A percentile compares a stretch with the other conserved stretches of the same genome.
phyloP scores from a whole-genome alignment of 1,139 yeast species.

The Spathaspora sp. region DNA sequence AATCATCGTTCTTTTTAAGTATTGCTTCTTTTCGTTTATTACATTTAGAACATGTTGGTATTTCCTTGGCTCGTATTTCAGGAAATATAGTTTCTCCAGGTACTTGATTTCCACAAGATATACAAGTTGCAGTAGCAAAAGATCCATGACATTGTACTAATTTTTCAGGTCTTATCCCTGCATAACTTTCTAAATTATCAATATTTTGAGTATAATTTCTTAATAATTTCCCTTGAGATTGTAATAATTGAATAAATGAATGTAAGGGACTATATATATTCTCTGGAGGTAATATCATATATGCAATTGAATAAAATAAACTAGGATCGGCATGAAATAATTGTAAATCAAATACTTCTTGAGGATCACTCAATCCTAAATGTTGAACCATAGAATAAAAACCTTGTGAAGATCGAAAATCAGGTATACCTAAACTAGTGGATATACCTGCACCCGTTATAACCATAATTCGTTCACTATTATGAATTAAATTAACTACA shows the following conservation, averaged over 20 bases:
- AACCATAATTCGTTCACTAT: conserved; percentile 66
- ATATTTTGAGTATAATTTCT: conserved; percentile 94
- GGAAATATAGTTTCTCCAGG: conserved; percentile 68
- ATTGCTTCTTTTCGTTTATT: conserved; percentile 38
- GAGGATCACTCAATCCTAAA: conserved; percentile 84
- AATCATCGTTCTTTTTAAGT: conserved; percentile 28
- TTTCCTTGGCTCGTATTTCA: conserved; percentile 56
- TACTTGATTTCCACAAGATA: conserved; percentile 69
- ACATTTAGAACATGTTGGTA: conserved; percentile 78
- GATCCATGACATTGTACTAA: conserved; percentile 96
- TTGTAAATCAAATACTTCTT: conserved; percentile 84
- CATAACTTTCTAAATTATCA: conserved; percentile 85
- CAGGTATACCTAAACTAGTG: conserved; percentile 91
- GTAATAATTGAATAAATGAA: conserved; percentile 71
- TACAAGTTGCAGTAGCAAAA: conserved; percentile 87
- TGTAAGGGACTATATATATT: conserved; percentile 81
- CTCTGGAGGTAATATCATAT: conserved; percentile 81
- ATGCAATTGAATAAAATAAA: conserved; percentile 84
- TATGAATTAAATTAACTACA: conserved; percentile 51
- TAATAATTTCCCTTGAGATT: conserved; percentile 75
- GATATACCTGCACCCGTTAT: conserved; percentile 97
- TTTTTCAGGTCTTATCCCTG: conserved; percentile 69
- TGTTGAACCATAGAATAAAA: conserved; percentile 71
- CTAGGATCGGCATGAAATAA: conserved; percentile 77
- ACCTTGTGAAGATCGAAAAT: conserved; percentile 88